These are phyloP conservation scores for Trichosphaerium sp. DNA, from an alignment of 78 protist genomes.

Conservation along the genomic window DNA sequence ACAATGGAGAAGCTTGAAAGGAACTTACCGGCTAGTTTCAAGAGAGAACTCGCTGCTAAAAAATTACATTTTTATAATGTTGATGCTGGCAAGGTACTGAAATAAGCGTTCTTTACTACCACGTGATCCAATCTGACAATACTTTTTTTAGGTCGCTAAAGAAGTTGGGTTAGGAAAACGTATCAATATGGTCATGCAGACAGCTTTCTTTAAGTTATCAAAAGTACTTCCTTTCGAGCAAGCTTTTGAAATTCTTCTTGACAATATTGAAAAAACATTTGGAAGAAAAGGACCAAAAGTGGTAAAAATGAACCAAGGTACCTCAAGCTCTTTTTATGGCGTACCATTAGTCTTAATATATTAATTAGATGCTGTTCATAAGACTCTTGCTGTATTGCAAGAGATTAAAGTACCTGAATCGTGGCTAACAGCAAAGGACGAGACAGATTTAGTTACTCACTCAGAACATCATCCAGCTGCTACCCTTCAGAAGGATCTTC, in stretches of 20 bases:
- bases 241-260: conserved; percentile 42
- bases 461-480: not conserved
- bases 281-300: conserved; percentile 40
- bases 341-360: too few species aligned
- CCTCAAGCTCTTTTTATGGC: not conserved
- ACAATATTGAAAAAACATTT: conserved; percentile 25
- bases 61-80: conserved; percentile 33
- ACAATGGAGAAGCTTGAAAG: conserved; percentile 17
- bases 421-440: conserved; percentile 10
- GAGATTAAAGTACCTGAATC: not conserved
- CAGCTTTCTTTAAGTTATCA: conserved; percentile 56
- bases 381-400: conserved; percentile 2
- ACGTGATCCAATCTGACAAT: too few species aligned
- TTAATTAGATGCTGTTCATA: conserved; percentile 10
- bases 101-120: too few species aligned
- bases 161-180: conserved; percentile 11
- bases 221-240: conserved; percentile 45
- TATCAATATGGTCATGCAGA: conserved; percentile 66
- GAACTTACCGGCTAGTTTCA: conserved; percentile 19
- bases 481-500: too few species aligned
- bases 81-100: too few species aligned
- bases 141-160: conserved; percentile 20
- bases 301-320: conserved; percentile 27
- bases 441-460: not conserved
- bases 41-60: conserved; percentile 20